Conservation (phyloP, 2,329 filamentous ascomycete species). For the Arachnomyces sp. region DNA sequence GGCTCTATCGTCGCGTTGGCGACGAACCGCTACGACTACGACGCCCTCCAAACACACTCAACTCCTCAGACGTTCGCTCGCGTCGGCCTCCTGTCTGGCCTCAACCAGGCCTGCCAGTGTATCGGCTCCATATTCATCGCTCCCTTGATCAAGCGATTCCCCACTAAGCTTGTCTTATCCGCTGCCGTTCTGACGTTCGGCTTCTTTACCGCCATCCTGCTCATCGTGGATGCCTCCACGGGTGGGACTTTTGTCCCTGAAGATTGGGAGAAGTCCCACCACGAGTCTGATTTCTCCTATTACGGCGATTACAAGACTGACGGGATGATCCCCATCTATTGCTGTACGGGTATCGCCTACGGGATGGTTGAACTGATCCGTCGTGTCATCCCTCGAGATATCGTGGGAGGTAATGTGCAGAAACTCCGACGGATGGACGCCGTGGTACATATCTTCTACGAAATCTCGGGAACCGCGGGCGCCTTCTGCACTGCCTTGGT, state of each 20-base stretch:
- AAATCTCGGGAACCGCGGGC: constrained; percentile 41
- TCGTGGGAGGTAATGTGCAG: constrained; percentile 44
- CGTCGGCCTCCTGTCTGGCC: constrained; percentile 39
- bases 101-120: constrained; percentile 46
- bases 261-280: constrained; percentile 20
- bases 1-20: constrained; percentile 43
- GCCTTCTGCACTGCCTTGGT: constrained; percentile 43
- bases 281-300: constrained; percentile 33
- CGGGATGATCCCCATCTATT: constrained; percentile 44
- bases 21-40: constrained; percentile 44
- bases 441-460: constrained; percentile 41
- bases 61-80: constrained; percentile 38
- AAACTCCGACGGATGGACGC: constrained; percentile 43
- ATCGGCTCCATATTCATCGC: constrained; percentile 45
- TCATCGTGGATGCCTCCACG: constrained; percentile 42
- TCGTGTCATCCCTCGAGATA: constrained; percentile 43
- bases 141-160: constrained; percentile 41
- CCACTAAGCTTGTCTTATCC: constrained; percentile 40
- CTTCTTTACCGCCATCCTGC: constrained; percentile 39
- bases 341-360: constrained; percentile 33
- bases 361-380: constrained; percentile 47
- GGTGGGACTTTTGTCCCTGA: constrained; percentile 37
- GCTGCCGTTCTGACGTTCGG: constrained; percentile 39
- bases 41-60: constrained; percentile 24
- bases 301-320: constrained; percentile 44